These are phyloP conservation scores for Ustilago shanxiensis DNA, from an alignment of 1,284 basidiomycete species.

Conservation along the genomic window DNA sequence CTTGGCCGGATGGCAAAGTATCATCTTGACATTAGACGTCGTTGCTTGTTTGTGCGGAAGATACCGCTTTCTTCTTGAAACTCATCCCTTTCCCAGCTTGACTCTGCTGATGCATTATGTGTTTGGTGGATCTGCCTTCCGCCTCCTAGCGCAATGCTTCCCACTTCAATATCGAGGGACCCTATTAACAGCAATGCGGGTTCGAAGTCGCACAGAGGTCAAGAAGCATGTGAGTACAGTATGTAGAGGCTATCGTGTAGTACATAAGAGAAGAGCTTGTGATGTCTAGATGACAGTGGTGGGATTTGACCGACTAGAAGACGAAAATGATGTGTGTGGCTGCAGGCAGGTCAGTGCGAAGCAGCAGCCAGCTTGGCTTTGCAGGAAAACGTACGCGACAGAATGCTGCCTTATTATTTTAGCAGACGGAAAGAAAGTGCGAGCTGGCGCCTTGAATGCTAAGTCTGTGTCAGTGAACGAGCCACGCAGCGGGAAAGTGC, in stretches of 20 bases:
- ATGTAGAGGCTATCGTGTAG: not conserved
- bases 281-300: no score
- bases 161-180: no score
- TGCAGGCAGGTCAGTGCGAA: constrained; percentile 3
- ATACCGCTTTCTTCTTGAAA: constrained; percentile 35
- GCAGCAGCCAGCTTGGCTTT: constrained; percentile 1
- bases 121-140: not conserved
- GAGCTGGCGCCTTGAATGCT: not conserved
- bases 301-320: not conserved
- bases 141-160: not conserved
- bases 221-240: not conserved
- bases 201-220: not conserved
- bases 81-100: constrained; percentile 27
- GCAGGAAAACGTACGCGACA: not conserved
- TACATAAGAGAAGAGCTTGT: no score
- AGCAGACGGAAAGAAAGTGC: not conserved
- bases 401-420: not conserved
- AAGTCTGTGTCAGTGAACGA: constrained; percentile 1
- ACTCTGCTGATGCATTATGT: not conserved
- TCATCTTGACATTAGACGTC: constrained; percentile 29
- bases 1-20: constrained; percentile 8
- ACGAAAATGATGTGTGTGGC: not conserved
- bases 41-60: constrained; percentile 33
- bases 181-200: not conserved
- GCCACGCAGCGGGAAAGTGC: constrained; percentile 7